These are phyloP conservation scores for Pichia thaimueangensis DNA, from an alignment of 805 yeast species.

Conservation along the genomic window DNA sequence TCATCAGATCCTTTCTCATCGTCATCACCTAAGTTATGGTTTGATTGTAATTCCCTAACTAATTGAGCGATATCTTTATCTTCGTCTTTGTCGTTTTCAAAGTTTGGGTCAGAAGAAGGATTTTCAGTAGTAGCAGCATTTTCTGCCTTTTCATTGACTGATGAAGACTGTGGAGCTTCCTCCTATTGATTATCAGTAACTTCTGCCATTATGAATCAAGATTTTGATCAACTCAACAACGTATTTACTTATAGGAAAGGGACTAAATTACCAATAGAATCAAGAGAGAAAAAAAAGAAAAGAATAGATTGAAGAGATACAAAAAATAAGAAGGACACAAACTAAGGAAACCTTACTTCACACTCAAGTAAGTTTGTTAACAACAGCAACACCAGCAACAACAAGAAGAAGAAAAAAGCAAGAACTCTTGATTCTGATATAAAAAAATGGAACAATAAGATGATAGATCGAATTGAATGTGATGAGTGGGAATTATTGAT, in stretches of 20 bases:
- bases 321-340: too few relatives aligned
- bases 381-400: too few relatives aligned
- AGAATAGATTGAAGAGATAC: not conserved
- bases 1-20: slow-evolving; percentile 32
- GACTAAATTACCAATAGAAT: not conserved
- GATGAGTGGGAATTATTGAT: too few relatives aligned
- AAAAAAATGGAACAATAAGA: too few relatives aligned
- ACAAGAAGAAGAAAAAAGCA: too few relatives aligned
- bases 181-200: slow-evolving; percentile 4
- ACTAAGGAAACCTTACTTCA: too few relatives aligned
- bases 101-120: too few relatives aligned
- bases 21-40: slow-evolving; percentile 39
- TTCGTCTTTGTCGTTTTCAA: slow-evolving; percentile 43
- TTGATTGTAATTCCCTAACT: slow-evolving; percentile 70
- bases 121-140: not conserved
- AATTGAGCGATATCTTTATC: slow-evolving; percentile 61
- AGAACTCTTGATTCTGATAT: too few relatives aligned
- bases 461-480: too few relatives aligned
- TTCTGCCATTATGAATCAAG: slow-evolving; percentile 6
- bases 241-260: too few relatives aligned
- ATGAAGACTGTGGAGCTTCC: slow-evolving; percentile 18
- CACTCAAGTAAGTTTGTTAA: too few relatives aligned
- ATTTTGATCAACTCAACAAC: too few relatives aligned
- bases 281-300: not conserved
- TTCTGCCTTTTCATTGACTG: slow-evolving; percentile 24